Conservation (phyloP, 257 asterid genomes). For the Leptodermis oblonga region DNA sequence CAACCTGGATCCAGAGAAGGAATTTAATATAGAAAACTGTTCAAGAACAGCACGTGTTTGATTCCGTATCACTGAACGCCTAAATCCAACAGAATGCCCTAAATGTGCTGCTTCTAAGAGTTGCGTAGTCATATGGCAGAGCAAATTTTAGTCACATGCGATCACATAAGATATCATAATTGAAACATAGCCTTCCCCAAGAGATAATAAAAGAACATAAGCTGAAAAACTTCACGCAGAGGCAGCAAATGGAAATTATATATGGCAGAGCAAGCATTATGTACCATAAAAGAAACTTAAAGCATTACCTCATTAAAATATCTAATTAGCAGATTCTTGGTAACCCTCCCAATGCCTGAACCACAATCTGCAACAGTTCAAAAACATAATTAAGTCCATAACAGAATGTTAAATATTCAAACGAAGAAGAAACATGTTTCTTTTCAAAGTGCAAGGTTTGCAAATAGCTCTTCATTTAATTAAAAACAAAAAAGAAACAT, state of each 20-base stretch:
- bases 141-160: neutral
- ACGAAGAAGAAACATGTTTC: no score
- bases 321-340: constrained; percentile 78
- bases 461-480: neutral
- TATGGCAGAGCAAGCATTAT: neutral
- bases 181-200: neutral
- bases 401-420: neutral
- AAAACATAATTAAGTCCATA: neutral
- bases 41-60: neutral
- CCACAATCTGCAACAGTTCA: constrained; percentile 73
- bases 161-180: no score
- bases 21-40: neutral
- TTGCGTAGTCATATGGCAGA: no score
- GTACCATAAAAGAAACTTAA: neutral
- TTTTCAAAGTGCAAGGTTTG: neutral
- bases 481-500: neutral
- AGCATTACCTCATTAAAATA: constrained; percentile 74
- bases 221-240: neutral
- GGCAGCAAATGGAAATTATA: neutral
- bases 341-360: constrained; percentile 87
- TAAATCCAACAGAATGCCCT: neutral
- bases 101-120: no score
- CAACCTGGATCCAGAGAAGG: constrained; percentile 51
- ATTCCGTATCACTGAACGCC: no score
- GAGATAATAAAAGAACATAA: neutral